Evolutionary conservation across 148 eudicot species (phyloP), one percentile per base, ranked within the genome.

Genomic region (Simmondsia chinensis): DNA sequence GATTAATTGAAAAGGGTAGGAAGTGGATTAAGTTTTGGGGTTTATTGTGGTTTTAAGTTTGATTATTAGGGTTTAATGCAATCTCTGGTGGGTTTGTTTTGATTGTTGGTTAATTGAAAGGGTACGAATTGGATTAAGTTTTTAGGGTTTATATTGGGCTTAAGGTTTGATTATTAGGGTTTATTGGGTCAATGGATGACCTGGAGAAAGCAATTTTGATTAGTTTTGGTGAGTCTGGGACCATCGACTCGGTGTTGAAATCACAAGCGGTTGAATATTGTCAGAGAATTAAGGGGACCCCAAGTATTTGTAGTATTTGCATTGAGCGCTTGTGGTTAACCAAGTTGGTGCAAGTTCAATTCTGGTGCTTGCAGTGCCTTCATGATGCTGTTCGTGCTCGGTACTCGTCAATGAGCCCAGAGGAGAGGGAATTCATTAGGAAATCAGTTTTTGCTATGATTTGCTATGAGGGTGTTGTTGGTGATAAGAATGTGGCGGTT

Each of bases 311-410:
- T 45, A 74, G 79, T 9, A 57, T 91, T 32, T 91, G 96, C 60
- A 64, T 86, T 24, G 80, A 79, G 30, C 68, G 76, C 4, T 54
- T 91, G 38, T 75, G 73, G 33, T 50, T 60, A 7, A 64, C 69
- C 6, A 72, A 66, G 18, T 17, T 75, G 18, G 77, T 73, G n/a
- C 79, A 77, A 50, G 96, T 91, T 10, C 94, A 86, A 63, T 91
- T 91, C 28, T 91, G 99, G 96, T 82, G 94, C 49, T 59, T 91
- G 54, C 99, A 91, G 52, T 72, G 81, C 43, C 52, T 91, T 39
- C 83, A 82, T 33, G 95, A 91, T 14, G 79, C 64, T 2, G 43
- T 91, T 52, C 80, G 73, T 11, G 52, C 11, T 11, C 70, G 82
- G 17, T 91, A 79, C 43, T 46, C 70, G 0, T 68, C 71, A 1